phyloP scores from a whole-genome alignment of 345 rosid genomes.

The rapeseed (Brassica napus) region DNA sequence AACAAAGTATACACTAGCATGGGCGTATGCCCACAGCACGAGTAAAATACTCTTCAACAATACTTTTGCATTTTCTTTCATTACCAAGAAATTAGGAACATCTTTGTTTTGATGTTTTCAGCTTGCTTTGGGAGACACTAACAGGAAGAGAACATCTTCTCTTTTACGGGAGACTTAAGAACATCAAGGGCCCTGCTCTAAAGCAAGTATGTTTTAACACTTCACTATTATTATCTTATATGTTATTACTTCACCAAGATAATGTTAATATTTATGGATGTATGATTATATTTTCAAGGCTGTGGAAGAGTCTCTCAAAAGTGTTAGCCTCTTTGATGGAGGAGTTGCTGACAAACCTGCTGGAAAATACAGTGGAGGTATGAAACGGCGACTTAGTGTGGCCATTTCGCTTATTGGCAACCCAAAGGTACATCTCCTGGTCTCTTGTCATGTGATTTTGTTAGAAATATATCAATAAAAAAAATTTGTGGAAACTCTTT shows the following conservation, averaged over 20 bases:
- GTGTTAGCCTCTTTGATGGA: constrained; percentile 71
- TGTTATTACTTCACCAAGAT: not conserved
- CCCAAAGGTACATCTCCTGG: constrained; percentile 58
- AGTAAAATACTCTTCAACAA: constrained; percentile 46
- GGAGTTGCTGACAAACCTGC: constrained; percentile 89
- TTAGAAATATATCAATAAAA: not conserved
- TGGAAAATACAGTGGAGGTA: constrained; percentile 95
- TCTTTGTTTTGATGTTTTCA: constrained; percentile 31
- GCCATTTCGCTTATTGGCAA: constrained; percentile 94
- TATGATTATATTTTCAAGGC: constrained; percentile 49
- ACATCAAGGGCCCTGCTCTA: constrained; percentile 70
- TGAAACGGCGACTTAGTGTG: constrained; percentile 98
- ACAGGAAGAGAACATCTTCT: constrained; percentile 91
- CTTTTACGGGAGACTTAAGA: constrained; percentile 94
- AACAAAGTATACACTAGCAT: constrained; percentile 74
- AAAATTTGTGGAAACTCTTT: too few species aligned
- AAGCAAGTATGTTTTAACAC: constrained; percentile 46
- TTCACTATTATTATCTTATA: not conserved
- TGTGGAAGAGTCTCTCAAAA: constrained; percentile 87
- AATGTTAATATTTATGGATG: constrained; percentile 14
- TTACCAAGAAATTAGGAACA: too few species aligned
- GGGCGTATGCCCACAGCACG: constrained; percentile 98
- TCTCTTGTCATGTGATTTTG: constrained; percentile 8
- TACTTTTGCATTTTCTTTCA: not conserved
- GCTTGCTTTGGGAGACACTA: constrained; percentile 91